phyloP scores from a whole-genome alignment of 176 grass and related monocot species.

The Oropetium thomaeum region DNA sequence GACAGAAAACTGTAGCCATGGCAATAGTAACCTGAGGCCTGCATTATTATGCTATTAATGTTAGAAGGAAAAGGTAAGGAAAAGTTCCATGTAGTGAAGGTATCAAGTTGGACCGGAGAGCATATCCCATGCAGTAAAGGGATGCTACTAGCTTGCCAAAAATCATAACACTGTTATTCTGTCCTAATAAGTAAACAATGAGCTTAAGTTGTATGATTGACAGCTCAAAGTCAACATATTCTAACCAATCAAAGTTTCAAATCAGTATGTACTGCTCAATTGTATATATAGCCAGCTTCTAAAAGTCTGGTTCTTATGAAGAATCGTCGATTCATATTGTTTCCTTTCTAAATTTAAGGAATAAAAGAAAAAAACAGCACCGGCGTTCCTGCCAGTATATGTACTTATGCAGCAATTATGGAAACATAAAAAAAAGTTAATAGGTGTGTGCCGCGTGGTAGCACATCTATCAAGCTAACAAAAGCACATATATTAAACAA shows the following conservation, averaged over 20 bases:
- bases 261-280: too few species aligned
- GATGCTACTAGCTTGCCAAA: background rate
- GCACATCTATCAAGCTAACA: background rate
- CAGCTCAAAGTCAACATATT: background rate
- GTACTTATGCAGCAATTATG: background rate
- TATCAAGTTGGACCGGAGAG: background rate
- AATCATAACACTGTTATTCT: slow-evolving; percentile 5
- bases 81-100: background rate
- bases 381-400: background rate
- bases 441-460: background rate
- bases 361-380: background rate
- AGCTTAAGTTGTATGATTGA: background rate
- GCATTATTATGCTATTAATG: slow-evolving; percentile 28
- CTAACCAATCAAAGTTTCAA: background rate
- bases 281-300: background rate
- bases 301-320: background rate
- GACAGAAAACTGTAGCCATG: slow-evolving; percentile 84
- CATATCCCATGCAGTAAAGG: slow-evolving; percentile 10
- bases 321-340: background rate
- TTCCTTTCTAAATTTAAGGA: background rate
- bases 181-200: slow-evolving; percentile 4
- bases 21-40: slow-evolving; percentile 96
- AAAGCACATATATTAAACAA: background rate
- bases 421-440: background rate
- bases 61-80: background rate